Evolutionary conservation across 2,329 filamentous ascomycete species (phyloP).

Genomic region (Pestalotiopsis sp.): DNA sequence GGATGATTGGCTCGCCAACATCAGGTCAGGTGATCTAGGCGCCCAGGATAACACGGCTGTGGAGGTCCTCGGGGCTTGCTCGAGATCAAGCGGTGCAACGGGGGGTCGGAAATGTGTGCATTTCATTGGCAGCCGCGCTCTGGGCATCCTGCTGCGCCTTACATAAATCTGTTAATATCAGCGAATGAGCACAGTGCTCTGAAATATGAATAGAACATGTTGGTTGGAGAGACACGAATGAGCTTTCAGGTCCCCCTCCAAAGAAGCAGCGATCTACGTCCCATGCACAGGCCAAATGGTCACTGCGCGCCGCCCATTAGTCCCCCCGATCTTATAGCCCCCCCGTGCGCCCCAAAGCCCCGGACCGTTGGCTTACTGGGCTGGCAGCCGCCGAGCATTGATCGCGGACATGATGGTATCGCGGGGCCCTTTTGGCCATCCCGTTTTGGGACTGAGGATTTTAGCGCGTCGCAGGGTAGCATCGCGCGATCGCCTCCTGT

Average conservation of each 20-base stretch:
- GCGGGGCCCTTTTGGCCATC: neutral
- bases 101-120: too few species aligned
- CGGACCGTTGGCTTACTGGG: too few species aligned
- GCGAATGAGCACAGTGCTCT: too few species aligned
- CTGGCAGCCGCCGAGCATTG: too few species aligned
- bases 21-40: neutral
- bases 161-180: too few species aligned
- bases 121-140: neutral
- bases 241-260: neutral
- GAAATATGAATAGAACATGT: neutral
- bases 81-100: too few species aligned
- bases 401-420: too few species aligned
- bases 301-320: too few species aligned
- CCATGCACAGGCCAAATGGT: neutral
- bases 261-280: neutral
- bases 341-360: too few species aligned
- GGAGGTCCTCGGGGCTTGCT: too few species aligned
- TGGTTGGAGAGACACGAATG: neutral
- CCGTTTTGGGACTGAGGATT: neutral
- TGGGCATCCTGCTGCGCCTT: too few species aligned
- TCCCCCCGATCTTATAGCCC: too few species aligned
- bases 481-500: neutral
- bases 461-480: neutral
- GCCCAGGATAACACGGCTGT: neutral
- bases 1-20: neutral